Evolutionary conservation across 306 rosid species (phyloP), one percentile per base, ranked within the genome.

Genomic region (Prosopis cineraria): DNA sequence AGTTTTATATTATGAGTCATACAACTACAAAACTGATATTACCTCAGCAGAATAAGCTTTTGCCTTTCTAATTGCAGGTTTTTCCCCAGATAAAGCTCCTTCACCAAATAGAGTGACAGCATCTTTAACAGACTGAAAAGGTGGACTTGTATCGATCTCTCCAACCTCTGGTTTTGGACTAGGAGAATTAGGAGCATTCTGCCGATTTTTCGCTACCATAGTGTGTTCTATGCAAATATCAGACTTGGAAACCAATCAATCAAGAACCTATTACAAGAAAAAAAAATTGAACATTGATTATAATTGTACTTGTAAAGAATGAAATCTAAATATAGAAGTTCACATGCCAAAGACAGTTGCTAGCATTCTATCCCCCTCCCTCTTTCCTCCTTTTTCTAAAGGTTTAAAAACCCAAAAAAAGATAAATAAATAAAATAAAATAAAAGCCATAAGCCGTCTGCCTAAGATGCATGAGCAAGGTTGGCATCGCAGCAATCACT

Each of bases 101-200:
- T 91, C 98, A 36, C 99, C 98, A 78, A 93, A 96, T 62, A 93
- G 83, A 44, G 85, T 81, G 77, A 96, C 98, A 11, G 99, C 99
- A 88, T 96, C 99, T 85, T 91, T 96, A 74, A 96, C 99, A 37
- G 99, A 96, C 73, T 96, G 99, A 74, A 96, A 96, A 40, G 99
- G 99, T 50, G 98, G 96, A 29, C 98, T 91, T 41, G 99, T 96
- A 84, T 96, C 99, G 25, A 96, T 96, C 90, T 96, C 99, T 79
- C 99, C 99, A 48, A 96, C 91, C 89, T 88, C 97, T 19, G 84
- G 91, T 76, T 89, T 92, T 37, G 93, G 80, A 73, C 19, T 91
- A 9, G 97, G 96, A 69, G 99, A 86, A 19, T 66, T 82, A 2
- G 88, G 74, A 58, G 85, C 87, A 86, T 71, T 86, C 43, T 85